Evolutionary conservation across 306 rosid genomes (phyloP), one percentile per base, ranked within the genome.

Genomic region (Sphenostylis stenocarpa): DNA sequence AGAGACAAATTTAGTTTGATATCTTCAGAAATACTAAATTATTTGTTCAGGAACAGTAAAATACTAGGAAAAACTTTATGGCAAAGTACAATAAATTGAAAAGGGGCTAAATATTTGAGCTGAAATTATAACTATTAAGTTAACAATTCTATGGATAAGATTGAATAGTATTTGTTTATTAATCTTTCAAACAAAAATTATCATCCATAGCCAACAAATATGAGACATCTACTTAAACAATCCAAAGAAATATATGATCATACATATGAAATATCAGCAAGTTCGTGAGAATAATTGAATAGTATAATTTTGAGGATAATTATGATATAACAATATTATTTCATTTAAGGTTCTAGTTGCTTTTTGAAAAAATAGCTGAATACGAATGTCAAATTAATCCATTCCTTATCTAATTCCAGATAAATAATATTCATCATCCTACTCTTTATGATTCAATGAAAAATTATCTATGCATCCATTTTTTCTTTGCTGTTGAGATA

Each of bases 221-320:
- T 49, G 56, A 47, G 51, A 69, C 5, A 62, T 47, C 7, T 23
- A 45, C 57, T 49, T 52, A 80, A 64, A 67, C 21, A 57, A 28
- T 75, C 21, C 60, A 45, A 10, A 2, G 11, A 60, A 63, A 21
- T 65, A 28, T 73, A 80, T 41, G 77, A 41, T 41, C 43, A 53
- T 51, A 61, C 34, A 8, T 47, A 58, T 36, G 67, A 64, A 68
- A 39, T 72, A 33, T 68, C 21, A 53, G 8, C 66, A 48, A 61
- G 41, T 36, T 60, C 67, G 19, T 31, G 17, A 78, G 11, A 57
- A 66, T 19, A 67, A 49, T 61, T 31, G 8, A 29, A 43, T 56
- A 56, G 7, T 44, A 28, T 55, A 57, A 44, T 73, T 72, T 17
- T 78, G 73, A 44, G 70, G 55, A 45, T 77, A 29, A 71, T 64